A percentile compares a stretch with the other conserved stretches of the same genome.
Conservation (phyloP, 1,139 yeast genomes). For the Kodamaea ohmeri region DNA sequence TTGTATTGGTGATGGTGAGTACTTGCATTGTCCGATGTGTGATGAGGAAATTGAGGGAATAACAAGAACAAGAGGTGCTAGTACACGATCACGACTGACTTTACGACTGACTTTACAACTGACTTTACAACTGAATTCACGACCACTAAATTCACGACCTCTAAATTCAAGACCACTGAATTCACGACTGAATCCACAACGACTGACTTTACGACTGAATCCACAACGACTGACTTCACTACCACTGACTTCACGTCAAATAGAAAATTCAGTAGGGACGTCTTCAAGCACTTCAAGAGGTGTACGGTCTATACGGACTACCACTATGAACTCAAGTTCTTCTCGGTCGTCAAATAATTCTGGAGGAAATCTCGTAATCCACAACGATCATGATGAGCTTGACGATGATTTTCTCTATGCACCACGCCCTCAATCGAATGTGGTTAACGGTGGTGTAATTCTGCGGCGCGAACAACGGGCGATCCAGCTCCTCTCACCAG, state of each 20-base stretch:
- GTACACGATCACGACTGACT: background rate
- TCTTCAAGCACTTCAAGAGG: no score
- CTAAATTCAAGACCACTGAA: background rate
- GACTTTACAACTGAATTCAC: background rate
- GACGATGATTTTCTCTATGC: constrained; percentile 34
- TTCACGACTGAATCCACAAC: background rate
- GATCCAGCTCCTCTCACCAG: constrained; percentile 29
- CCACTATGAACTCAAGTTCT: background rate
- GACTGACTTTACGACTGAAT: background rate
- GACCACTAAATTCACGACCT: background rate
- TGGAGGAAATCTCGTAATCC: constrained; percentile 30
- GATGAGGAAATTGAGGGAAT: constrained; percentile 33
- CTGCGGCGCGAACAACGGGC: constrained; percentile 37
- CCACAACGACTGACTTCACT: background rate
- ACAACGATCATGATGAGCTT: constrained; percentile 34
- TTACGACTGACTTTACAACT: no score
- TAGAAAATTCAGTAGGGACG: no score
- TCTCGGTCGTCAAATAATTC: no score
- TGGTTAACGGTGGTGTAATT: constrained; percentile 42
- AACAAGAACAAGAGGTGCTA: background rate
- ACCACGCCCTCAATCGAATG: constrained; percentile 12
- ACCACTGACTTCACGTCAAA: background rate
- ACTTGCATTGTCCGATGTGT: constrained; percentile 47
- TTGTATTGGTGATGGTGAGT: constrained; percentile 30
- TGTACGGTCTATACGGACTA: background rate